Percentiles rank a stretch among this genome's conserved stretches.
phyloP scores from a whole-genome alignment of 148 eudicot genomes.

The Gaultheria prostrata region DNA sequence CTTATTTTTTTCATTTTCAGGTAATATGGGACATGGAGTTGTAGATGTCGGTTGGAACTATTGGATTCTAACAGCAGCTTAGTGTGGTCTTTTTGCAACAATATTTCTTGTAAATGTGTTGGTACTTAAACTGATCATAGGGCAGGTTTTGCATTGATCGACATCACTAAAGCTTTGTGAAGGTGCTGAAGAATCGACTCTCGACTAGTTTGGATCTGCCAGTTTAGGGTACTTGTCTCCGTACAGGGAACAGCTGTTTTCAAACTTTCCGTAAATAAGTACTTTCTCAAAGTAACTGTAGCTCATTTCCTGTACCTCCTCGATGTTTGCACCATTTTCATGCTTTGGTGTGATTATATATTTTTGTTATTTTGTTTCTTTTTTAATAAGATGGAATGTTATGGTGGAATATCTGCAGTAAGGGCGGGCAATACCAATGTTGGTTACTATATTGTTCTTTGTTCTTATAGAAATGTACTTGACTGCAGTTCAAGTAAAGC shows the following conservation, averaged over 20 bases:
- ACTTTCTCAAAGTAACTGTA: background rate
- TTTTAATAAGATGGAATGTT: too few species aligned
- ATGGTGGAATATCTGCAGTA: background rate
- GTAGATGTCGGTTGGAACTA: background rate
- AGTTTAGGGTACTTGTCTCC: background rate
- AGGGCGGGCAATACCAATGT: background rate
- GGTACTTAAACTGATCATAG: background rate
- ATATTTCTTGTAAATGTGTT: background rate
- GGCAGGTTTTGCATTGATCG: background rate
- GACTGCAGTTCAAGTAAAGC: background rate
- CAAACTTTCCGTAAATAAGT: background rate
- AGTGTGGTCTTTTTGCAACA: background rate
- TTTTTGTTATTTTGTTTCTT: background rate
- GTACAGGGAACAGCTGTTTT: constrained; percentile 5
- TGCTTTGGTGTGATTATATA: background rate
- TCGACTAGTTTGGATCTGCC: background rate
- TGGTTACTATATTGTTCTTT: background rate
- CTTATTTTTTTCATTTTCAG: constrained; percentile 6
- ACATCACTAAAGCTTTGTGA: background rate
- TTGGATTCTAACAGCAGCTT: background rate
- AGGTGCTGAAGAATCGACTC: background rate
- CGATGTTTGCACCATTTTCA: background rate
- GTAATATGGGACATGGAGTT: constrained; percentile 17
- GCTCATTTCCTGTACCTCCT: background rate
- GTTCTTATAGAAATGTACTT: background rate